phyloP scores from a whole-genome alignment of 2,329 filamentous ascomycete genomes.

The Lecanicillium sp. region DNA sequence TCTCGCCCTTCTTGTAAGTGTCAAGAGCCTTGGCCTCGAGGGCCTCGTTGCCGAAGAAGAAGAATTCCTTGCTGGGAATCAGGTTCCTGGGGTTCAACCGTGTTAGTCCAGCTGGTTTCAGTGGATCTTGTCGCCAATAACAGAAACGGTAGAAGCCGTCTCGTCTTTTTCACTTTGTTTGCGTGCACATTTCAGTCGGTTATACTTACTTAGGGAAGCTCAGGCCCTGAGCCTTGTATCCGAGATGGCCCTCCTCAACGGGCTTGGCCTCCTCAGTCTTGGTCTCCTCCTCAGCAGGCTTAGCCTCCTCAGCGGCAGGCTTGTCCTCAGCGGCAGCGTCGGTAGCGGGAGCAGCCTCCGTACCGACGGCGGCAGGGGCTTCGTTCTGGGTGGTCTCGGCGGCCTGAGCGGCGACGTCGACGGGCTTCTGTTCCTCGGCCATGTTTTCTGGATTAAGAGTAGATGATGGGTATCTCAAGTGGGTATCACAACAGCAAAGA shows the following conservation, averaged over 20 bases:
- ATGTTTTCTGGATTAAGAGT: constrained; percentile 43
- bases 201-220: constrained; percentile 72
- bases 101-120: constrained; percentile 14
- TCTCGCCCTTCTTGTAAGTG: constrained; percentile 80
- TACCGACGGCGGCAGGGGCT: constrained; percentile 18
- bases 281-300: constrained; percentile 32
- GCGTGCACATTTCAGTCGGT: constrained; percentile 5
- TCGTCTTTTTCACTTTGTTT: constrained; percentile 2
- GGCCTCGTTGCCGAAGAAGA: constrained; percentile 72
- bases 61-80: constrained; percentile 86
- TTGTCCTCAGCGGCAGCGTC: constrained; percentile 36
- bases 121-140: too few species aligned
- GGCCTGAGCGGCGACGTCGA: constrained; percentile 48
- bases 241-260: constrained; percentile 73
- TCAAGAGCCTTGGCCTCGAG: constrained; percentile 66
- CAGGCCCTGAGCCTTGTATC: constrained; percentile 82
- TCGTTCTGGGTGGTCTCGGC: constrained; percentile 26
- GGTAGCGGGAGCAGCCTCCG: constrained; percentile 23
- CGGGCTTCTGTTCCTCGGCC: constrained; percentile 67
- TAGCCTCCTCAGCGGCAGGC: constrained; percentile 27
- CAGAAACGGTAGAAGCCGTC: too few species aligned
- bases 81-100: constrained; percentile 54
- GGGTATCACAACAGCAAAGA: constrained; percentile 45
- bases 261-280: constrained; percentile 52
- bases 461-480: constrained; percentile 26